Base-by-base conservation (phyloP, 352 stramenopile species). In the Blastocystis sp. region DNA sequence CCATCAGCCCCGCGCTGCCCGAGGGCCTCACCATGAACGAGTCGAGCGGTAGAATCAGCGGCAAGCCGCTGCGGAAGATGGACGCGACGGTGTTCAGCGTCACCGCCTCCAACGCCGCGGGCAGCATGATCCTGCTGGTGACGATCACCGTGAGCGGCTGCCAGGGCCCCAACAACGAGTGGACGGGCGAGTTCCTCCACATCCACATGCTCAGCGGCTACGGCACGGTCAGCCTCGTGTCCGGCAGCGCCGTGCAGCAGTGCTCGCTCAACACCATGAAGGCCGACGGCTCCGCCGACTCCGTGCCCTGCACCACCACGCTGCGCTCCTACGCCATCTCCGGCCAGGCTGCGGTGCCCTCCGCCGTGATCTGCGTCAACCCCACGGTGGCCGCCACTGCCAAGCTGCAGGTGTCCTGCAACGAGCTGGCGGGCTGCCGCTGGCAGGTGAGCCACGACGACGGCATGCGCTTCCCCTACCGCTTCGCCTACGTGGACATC, bases 131-230 rank as follows among this genome's bases (percentile, higher is more conserved):
- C n/a, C 43, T 84, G 10, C 34, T 84, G 40, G 19, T 84, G 14
- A 67, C 21, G n/a, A 23, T 84, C 17, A 4, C 74, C 48, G 74
- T 84, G 23, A 19, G 11, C 41, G 74, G 74, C 11, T 84, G 74
- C 61, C 65, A 84, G 74, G 74, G 74, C 45, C 17, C 45, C 5
- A 76, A 76, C 48, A 56, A 56, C n/a, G 66, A 28, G 3, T 84
- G 74, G 74, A 84, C 74, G 34, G 74, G 74, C 41, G 74, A 84
- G 53, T 84, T 84, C 74, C 21, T 84, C 40, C 74, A 84, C 34
- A 56, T 84, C 2, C 43, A 14, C n/a, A n/a, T 84, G 48, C 74
- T 61, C 14, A 67, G 45, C 48, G 74, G 74, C 40, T 23, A 43
- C 17, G 74, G 74, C 59, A 41, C 56, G 2, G 56, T 69, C 3